These are phyloP conservation scores for Nannochloris sp. DNA, from an alignment of 139 green algal genomes.

Conservation along the genomic window DNA sequence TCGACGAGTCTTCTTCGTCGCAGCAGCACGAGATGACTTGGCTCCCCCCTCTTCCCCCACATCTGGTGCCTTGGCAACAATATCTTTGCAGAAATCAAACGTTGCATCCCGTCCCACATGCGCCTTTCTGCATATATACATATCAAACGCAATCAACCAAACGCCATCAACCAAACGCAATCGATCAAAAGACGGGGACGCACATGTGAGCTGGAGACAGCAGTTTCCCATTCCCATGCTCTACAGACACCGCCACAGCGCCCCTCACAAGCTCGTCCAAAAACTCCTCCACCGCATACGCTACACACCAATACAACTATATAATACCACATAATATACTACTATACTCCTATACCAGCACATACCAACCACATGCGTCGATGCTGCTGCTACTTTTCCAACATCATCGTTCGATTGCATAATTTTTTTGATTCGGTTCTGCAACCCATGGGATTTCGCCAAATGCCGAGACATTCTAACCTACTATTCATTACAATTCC, in stretches of 20 bases:
- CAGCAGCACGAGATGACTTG: neutral
- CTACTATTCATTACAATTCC: neutral
- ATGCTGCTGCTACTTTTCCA: constrained; percentile 84
- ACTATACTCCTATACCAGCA: neutral
- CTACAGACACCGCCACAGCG: constrained; percentile 38
- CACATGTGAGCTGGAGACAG: constrained; percentile 71
- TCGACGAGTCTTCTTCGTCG: too few relatives aligned
- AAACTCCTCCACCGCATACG: constrained; percentile 84
- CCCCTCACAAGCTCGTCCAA: constrained; percentile 60
- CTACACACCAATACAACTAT: constrained; percentile 7
- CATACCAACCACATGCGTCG: constrained; percentile 78
- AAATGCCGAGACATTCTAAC: neutral
- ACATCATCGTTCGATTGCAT: constrained; percentile 96
- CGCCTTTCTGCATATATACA: constrained; percentile 36
- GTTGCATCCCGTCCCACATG: constrained; percentile 40
- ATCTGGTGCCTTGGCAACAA: constrained; percentile 54
- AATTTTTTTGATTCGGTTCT: constrained; percentile 75
- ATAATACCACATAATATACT: neutral
- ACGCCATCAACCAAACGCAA: neutral
- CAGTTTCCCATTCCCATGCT: constrained; percentile 54
- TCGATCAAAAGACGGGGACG: neutral
- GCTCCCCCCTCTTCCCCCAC: constrained; percentile 22
- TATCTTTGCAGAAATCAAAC: constrained; percentile 72
- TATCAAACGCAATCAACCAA: too few relatives aligned
- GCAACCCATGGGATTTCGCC: constrained; percentile 1